Evolutionary conservation across 768 basidiomycete genomes (phyloP), one percentile per base, ranked within the genome.

Genomic region (Kondoa subrosea): DNA sequence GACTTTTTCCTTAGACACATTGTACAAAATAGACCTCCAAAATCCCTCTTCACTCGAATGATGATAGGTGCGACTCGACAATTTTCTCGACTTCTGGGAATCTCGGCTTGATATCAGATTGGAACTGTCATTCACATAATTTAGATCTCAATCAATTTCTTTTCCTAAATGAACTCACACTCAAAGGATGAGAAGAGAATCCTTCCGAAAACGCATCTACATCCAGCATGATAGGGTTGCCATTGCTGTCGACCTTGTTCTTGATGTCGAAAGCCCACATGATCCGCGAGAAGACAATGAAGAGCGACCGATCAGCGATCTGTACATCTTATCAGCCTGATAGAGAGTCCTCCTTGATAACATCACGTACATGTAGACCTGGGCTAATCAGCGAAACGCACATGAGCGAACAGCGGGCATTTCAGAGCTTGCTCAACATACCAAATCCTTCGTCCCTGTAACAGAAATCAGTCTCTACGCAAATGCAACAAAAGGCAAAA

Each of bases 201-300:
- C 68, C 68, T 14, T 63, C 65, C 3, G 68, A 65, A 40, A 65
- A 68, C 15, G 68, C 68, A 57, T 69, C 59, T 25, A 65, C 50
- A 40, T 59, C 34, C 58, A 57, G n/a, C 50, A 56, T 66, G 56
- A 25, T 40, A 27, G 63, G 59, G 30, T 69, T 67, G 15, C 57
- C 69, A 32, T 69, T 66, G 8, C 58, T 60, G 33, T 69, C 69
- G 1, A 34, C 15, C 21, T 65, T 66, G n/a, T 67, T 31, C 3
- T 59, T 15, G 56, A 69, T 67, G 50, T 60, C 67, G 66, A 67
- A 69, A 26, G 58, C 69, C 69, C 69, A 69, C 16, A 65, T 34
- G 25, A 63, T 63, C 17, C 61, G 27, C 29, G 61, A 8, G 30
- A 27, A 33, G 61, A 32, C 58, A 59, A 59, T 59, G 58, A 25